These are phyloP conservation scores for Gynochthodes officinalis DNA, from an alignment of 257 asterid species.

Conservation along the genomic window DNA sequence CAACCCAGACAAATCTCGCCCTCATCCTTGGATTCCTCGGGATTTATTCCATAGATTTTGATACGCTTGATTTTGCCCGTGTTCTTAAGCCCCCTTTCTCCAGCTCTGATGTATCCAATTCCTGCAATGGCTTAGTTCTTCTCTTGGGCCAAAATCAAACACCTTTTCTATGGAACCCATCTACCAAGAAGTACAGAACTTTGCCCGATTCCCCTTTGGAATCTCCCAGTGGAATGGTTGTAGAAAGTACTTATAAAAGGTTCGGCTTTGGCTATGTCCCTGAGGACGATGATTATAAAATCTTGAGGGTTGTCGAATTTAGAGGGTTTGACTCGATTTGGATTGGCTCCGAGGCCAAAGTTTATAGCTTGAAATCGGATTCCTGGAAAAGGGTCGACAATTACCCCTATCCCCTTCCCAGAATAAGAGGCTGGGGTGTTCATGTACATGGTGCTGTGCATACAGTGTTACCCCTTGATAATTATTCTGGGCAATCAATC, in stretches of 20 bases:
- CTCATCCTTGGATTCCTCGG: slow-evolving; percentile 42
- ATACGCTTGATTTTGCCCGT: slow-evolving; percentile 5
- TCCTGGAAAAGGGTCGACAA: slow-evolving; percentile 43
- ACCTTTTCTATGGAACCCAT: slow-evolving; percentile 39
- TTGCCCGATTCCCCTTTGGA: slow-evolving; percentile 27
- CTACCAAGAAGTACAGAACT: slow-evolving; percentile 31
- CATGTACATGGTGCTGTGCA: slow-evolving; percentile 47
- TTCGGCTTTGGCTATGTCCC: slow-evolving; percentile 53
- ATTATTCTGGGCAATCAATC: slow-evolving; percentile 14
- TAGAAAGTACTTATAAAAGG: slow-evolving; percentile 15
- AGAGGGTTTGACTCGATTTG: slow-evolving; percentile 27
- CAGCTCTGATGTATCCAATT: slow-evolving; percentile 22
- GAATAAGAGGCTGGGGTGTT: slow-evolving; percentile 47
- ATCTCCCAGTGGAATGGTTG: slow-evolving; percentile 5
- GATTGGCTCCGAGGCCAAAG: slow-evolving; percentile 30
- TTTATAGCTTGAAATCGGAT: slow-evolving; percentile 48
- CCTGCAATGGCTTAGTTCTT: slow-evolving; percentile 25
- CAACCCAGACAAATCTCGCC: slow-evolving; percentile 26
- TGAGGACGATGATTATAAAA: slow-evolving; percentile 49
- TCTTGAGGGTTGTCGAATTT: slow-evolving; percentile 34
- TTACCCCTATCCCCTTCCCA: slow-evolving; percentile 42
- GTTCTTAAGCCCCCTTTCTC: slow-evolving; percentile 22
- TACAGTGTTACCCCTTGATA: slow-evolving; percentile 27
- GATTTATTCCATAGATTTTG: slow-evolving; percentile 16
- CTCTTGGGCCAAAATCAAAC: slow-evolving; percentile 11